phyloP scores from a whole-genome alignment of 768 basidiomycete genomes.

The Auriscalpium microsporum region DNA sequence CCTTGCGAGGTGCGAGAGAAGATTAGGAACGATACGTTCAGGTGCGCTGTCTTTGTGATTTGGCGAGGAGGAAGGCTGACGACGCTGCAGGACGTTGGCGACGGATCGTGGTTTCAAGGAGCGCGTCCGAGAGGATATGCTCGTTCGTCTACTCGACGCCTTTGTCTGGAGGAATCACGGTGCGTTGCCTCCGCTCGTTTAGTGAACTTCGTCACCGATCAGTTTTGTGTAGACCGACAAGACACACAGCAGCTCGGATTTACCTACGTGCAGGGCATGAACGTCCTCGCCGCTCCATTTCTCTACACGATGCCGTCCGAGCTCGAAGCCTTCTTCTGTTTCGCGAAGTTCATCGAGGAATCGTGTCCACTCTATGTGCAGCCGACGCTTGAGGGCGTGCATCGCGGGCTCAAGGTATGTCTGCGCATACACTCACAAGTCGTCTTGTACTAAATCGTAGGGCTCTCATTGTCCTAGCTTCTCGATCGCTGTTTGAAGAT shows the following conservation, averaged over 20 bases:
- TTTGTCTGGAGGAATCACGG: constrained; percentile 96
- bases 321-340: constrained; percentile 96
- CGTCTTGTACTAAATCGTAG: neutral
- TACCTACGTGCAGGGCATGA: constrained; percentile 99
- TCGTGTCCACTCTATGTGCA: constrained; percentile 95
- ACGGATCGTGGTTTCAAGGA: constrained; percentile 98
- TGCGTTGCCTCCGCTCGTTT: constrained; percentile 21
- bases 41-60: constrained; percentile 36
- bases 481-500: constrained; percentile 88
- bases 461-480: constrained; percentile 43
- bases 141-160: constrained; percentile 91
- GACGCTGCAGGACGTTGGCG: constrained; percentile 63
- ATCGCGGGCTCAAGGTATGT: constrained; percentile 82
- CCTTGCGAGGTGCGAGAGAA: constrained; percentile 86
- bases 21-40: constrained; percentile 94
- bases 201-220: neutral
- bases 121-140: constrained; percentile 93
- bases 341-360: constrained; percentile 91
- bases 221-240: constrained; percentile 48
- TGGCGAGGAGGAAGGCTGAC: neutral
- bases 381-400: constrained; percentile 92
- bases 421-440: neutral
- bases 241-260: constrained; percentile 77
- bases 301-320: constrained; percentile 96
- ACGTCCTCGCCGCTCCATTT: constrained; percentile 96